A percentile compares a stretch with the other conserved stretches of the same genome.
These are phyloP conservation scores for Boletellus emodensis DNA, from an alignment of 768 basidiomycete genomes.

Conservation along the genomic window DNA sequence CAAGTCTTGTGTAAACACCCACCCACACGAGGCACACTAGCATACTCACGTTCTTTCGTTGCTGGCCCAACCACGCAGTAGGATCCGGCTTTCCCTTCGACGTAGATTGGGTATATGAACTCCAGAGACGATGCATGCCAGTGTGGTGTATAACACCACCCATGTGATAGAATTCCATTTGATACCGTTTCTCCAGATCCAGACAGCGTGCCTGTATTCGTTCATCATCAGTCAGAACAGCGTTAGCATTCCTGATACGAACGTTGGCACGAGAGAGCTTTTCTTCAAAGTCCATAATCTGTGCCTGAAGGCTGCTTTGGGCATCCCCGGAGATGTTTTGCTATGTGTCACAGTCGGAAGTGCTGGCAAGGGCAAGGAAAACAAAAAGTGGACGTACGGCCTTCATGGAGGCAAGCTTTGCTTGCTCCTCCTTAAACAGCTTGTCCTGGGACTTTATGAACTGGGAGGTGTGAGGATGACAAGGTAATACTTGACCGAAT, in stretches of 20 bases:
- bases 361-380: background rate
- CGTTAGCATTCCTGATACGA: background rate
- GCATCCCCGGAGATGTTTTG: conserved; percentile 68
- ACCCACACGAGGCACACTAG: background rate
- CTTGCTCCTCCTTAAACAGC: conserved; percentile 77
- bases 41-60: conserved; percentile 46
- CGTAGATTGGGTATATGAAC: conserved; percentile 51
- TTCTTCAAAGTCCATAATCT: conserved; percentile 63
- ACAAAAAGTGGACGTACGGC: conserved; percentile 36
- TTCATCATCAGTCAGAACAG: conserved; percentile 1
- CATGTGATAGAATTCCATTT: conserved; percentile 79
- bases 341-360: conserved; percentile 6
- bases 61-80: conserved; percentile 66
- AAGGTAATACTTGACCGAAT: background rate
- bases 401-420: conserved; percentile 45
- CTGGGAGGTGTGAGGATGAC: conserved; percentile 36
- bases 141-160: conserved; percentile 66
- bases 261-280: conserved; percentile 60
- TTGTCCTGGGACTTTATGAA: conserved; percentile 94
- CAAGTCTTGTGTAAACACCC: background rate
- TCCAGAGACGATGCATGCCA: conserved; percentile 61
- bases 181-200: conserved; percentile 60
- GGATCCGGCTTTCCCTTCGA: conserved; percentile 47
- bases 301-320: conserved; percentile 58
- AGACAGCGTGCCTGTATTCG: conserved; percentile 41